phyloP scores from a whole-genome alignment of 2,329 filamentous ascomycete species.

The Neoascochyta sp. region DNA sequence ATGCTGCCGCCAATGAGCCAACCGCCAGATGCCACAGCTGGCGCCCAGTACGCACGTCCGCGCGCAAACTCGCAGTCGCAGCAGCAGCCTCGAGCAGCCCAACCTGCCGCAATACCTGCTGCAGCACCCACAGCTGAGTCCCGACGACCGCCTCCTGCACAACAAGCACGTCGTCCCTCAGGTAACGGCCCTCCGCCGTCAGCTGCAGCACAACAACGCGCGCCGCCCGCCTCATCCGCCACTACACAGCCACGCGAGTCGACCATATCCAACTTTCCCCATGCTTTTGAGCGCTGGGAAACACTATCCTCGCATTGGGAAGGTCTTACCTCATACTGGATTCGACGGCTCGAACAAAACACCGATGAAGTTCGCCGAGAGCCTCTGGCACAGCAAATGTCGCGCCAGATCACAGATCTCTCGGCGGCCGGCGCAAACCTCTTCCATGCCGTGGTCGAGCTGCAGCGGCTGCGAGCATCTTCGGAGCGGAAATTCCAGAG shows the following conservation, averaged over 20 bases:
- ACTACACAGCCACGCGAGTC: conserved; percentile 33
- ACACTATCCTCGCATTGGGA: conserved; percentile 97
- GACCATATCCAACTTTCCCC: conserved; percentile 71
- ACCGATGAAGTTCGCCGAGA: conserved; percentile 78
- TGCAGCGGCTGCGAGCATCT: conserved; percentile 87
- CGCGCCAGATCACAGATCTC: conserved; percentile 92
- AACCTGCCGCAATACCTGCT: conserved; percentile 20
- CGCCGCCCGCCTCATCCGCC: conserved; percentile 23
- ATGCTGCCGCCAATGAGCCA: conserved; percentile 20
- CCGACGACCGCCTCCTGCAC: conserved; percentile 28
- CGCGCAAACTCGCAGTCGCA: conserved; percentile 35
- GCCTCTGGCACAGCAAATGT: conserved; percentile 80
- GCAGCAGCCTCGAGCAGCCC: conserved; percentile 32
- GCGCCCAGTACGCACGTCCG: conserved; percentile 28
- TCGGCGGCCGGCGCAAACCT: conserved; percentile 94
- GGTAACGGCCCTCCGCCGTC: conserved; percentile 21
- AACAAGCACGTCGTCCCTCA: conserved; percentile 32
- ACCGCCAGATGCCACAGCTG: conserved; percentile 22
- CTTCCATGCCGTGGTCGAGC: conserved; percentile 94
- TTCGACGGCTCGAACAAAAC: conserved; percentile 86
- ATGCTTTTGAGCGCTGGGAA: conserved; percentile 97
- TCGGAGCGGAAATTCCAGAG: conserved; percentile 97
- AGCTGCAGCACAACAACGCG: conserved; percentile 26
- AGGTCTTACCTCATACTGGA: conserved; percentile 95
- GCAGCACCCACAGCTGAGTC: conserved; percentile 22